phyloP scores from a whole-genome alignment of 2,329 filamentous ascomycete genomes.

The Pyrenochaeta sp. region DNA sequence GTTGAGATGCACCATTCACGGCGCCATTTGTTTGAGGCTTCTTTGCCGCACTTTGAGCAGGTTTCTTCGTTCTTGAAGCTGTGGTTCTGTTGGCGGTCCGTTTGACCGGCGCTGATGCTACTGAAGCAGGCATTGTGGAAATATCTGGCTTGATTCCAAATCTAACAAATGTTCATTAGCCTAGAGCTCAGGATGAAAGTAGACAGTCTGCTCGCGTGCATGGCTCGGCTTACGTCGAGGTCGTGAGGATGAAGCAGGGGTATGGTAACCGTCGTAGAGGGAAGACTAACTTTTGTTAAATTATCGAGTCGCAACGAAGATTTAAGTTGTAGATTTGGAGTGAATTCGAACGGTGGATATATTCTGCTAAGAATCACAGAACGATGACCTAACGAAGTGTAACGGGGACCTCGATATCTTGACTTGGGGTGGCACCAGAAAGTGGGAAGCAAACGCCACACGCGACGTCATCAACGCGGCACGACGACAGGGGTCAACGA shows the following conservation, averaged over 20 bases:
- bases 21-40: constrained; percentile 37
- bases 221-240: constrained; percentile 20
- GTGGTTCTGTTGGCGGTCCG: constrained; percentile 41
- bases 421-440: constrained; percentile 31
- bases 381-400: constrained; percentile 20
- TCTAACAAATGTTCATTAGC: constrained; percentile 6
- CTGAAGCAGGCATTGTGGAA: constrained; percentile 45
- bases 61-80: constrained; percentile 44
- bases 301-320: not conserved
- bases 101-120: constrained; percentile 44
- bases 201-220: constrained; percentile 28
- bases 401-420: constrained; percentile 31
- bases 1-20: constrained; percentile 34
- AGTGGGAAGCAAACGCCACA: constrained; percentile 45
- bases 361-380: constrained; percentile 2
- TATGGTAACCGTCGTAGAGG: constrained; percentile 3
- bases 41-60: constrained; percentile 24
- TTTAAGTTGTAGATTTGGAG: constrained; percentile 1
- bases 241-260: constrained; percentile 9
- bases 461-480: constrained; percentile 42
- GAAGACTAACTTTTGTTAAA: constrained; percentile 23
- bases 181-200: not conserved
- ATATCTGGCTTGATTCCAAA: not conserved
- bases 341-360: not conserved
- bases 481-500: constrained; percentile 27